A percentile compares a stretch with the other conserved stretches of the same genome.
phyloP scores from a whole-genome alignment of 1,284 basidiomycete genomes.

The Fomitopsis palustris region DNA sequence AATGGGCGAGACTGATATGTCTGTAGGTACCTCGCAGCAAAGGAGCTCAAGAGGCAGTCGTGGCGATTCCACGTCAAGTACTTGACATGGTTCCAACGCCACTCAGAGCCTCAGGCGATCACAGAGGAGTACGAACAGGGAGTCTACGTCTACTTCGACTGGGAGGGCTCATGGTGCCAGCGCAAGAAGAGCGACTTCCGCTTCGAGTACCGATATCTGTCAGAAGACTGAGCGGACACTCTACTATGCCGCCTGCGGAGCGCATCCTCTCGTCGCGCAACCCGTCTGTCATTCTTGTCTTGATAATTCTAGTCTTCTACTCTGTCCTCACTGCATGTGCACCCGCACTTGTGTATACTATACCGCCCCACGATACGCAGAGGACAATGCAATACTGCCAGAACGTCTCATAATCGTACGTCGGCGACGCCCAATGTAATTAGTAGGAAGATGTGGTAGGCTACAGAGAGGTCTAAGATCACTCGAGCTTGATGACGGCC shows the following conservation, averaged over 20 bases:
- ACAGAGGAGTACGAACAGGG: constrained; percentile 99
- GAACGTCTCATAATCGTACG: not conserved
- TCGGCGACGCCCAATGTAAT: constrained; percentile 21
- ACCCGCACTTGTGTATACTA: constrained; percentile 8
- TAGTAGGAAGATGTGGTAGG: constrained; percentile 44
- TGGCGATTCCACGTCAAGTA: constrained; percentile 99
- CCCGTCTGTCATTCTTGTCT: not conserved
- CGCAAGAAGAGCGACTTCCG: constrained; percentile 98
- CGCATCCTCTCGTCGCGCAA: not conserved
- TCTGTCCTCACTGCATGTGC: constrained; percentile 11
- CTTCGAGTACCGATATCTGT: constrained; percentile 91
- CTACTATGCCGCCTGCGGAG: constrained; percentile 1
- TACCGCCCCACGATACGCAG: constrained; percentile 3
- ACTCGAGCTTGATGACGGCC: constrained; percentile 84
- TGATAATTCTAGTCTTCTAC: not conserved
- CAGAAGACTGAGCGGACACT: constrained; percentile 62
- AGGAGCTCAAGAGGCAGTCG: constrained; percentile 95
- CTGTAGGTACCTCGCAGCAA: constrained; percentile 87
- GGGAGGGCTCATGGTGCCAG: constrained; percentile 98
- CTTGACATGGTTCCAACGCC: constrained; percentile 99
- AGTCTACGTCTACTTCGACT: constrained; percentile 96
- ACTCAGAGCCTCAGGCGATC: constrained; percentile 98
- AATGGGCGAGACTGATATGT: constrained; percentile 6
- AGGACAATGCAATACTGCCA: constrained; percentile 11
- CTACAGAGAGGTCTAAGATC: constrained; percentile 26